These are phyloP conservation scores for Arthrinium phaeospermum DNA, from an alignment of 2,329 filamentous ascomycete species.

Conservation along the genomic window DNA sequence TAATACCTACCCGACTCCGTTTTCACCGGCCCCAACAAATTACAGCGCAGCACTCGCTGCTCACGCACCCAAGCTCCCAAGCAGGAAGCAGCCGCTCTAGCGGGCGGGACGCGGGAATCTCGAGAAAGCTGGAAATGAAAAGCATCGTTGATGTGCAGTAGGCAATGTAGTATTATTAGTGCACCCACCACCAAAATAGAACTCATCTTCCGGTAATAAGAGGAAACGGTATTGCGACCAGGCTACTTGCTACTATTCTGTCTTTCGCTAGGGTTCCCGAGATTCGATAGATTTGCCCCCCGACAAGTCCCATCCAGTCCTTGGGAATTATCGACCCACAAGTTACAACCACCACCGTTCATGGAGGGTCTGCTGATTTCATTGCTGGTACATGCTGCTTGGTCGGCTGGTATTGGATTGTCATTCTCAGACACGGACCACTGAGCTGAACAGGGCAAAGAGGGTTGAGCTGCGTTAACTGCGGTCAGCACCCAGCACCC, in stretches of 20 bases:
- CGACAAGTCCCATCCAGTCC: slow-evolving; percentile 12
- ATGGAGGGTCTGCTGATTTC: slow-evolving; percentile 16
- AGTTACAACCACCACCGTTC: background rate
- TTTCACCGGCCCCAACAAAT: slow-evolving; percentile 4
- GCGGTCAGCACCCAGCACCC: slow-evolving; percentile 11
- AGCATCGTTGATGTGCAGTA: background rate
- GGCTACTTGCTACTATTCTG: slow-evolving; percentile 6
- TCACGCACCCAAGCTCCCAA: background rate
- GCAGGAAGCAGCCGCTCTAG: slow-evolving; percentile 4
- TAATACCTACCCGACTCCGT: background rate
- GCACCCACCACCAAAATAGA: slow-evolving; percentile 15
- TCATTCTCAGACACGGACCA: slow-evolving; percentile 15
- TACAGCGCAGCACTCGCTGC: background rate
- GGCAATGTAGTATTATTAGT: slow-evolving; percentile 5
- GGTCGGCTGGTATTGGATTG: background rate
- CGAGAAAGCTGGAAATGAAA: slow-evolving; percentile 13
- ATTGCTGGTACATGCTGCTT: background rate
- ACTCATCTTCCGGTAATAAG: slow-evolving; percentile 12
- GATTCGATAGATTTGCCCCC: slow-evolving; percentile 10
- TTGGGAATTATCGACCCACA: slow-evolving; percentile 10
- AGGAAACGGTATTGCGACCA: background rate
- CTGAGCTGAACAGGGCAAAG: background rate
- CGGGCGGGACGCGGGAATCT: background rate
- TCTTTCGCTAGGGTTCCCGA: slow-evolving; percentile 8
- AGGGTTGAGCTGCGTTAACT: slow-evolving; percentile 1